Percentiles rank a stretch among this genome's conserved stretches.
phyloP scores from a whole-genome alignment of 2,329 filamentous ascomycete genomes.

The Nemania sp. region DNA sequence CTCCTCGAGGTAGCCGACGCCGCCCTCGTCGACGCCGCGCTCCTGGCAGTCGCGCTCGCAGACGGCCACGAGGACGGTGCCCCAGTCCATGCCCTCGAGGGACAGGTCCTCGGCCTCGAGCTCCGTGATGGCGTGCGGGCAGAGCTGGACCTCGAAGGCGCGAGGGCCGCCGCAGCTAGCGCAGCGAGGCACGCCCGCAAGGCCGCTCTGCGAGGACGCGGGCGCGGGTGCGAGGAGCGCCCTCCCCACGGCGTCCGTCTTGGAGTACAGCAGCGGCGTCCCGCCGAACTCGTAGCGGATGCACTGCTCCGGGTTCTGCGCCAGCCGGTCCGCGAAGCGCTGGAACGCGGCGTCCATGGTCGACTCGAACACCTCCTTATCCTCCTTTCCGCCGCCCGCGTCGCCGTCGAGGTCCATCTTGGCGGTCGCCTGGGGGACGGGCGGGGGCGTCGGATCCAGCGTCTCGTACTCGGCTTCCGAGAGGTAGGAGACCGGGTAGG shows the following conservation, averaged over 20 bases:
- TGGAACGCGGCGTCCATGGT: slow-evolving; percentile 77
- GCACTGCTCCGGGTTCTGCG: slow-evolving; percentile 81
- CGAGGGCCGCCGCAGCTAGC: slow-evolving; percentile 73
- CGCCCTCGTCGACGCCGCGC: slow-evolving; percentile 59
- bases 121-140: slow-evolving; percentile 86
- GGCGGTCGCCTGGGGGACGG: slow-evolving; percentile 55
- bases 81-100: slow-evolving; percentile 93
- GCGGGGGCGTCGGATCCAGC: slow-evolving; percentile 64
- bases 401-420: slow-evolving; percentile 54
- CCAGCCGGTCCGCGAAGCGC: slow-evolving; percentile 72
- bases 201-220: slow-evolving; percentile 33
- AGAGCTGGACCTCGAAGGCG: slow-evolving; percentile 90
- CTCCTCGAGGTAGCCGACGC: slow-evolving; percentile 84
- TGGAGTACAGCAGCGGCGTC: slow-evolving; percentile 77
- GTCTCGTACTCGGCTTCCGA: slow-evolving; percentile 92
- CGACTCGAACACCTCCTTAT: slow-evolving; percentile 74
- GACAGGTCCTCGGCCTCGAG: slow-evolving; percentile 77
- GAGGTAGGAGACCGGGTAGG: slow-evolving; percentile 79
- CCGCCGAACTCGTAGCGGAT: slow-evolving; percentile 81
- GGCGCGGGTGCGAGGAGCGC: no score
- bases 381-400: slow-evolving; percentile 56
- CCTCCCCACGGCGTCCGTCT: slow-evolving; percentile 73
- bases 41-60: slow-evolving; percentile 80
- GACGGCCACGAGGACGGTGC: slow-evolving; percentile 84
- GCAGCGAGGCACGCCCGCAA: slow-evolving; percentile 71